Percentiles rank a stretch among this genome's conserved stretches.
phyloP scores from a whole-genome alignment of 1,139 yeast genomes.

The Kodamaea suecica region DNA sequence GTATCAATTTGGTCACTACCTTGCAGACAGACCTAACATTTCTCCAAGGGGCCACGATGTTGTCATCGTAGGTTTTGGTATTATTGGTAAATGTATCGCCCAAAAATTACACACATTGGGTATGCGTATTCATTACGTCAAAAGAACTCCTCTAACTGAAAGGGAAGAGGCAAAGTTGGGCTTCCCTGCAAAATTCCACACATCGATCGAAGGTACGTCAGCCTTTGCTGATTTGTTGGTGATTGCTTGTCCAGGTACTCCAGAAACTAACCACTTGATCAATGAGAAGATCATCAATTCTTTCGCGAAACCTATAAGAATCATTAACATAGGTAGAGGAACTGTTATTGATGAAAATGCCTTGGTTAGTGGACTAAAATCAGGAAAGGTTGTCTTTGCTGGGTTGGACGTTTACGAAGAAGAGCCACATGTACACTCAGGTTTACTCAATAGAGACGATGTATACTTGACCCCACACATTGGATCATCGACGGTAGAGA shows the following conservation, averaged over 20 bases:
- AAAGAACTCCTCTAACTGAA: conserved; percentile 46
- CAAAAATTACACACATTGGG: conserved; percentile 55
- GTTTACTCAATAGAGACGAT: conserved; percentile 21
- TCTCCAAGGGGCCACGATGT: conserved; percentile 60
- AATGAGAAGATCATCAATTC: conserved; percentile 12
- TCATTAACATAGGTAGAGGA: conserved; percentile 27
- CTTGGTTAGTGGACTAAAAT: conserved; percentile 21
- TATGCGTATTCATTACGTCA: conserved; percentile 64
- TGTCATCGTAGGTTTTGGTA: conserved; percentile 75
- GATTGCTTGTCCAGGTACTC: conserved; percentile 27
- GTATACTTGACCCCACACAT: conserved; percentile 26
- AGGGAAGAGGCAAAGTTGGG: conserved; percentile 38
- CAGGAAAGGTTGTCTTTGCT: conserved; percentile 24
- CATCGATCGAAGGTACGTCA: conserved; percentile 15
- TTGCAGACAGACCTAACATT: conserved; percentile 32
- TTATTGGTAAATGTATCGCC: conserved; percentile 68
- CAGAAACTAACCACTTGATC: conserved; percentile 21
- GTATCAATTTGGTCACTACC: conserved; percentile 47
- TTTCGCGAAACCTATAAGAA: conserved; percentile 19
- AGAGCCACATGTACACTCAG: conserved; percentile 22
- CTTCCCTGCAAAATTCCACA: conserved; percentile 45
- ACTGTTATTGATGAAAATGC: conserved; percentile 24
- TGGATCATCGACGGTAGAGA: conserved; percentile 24
- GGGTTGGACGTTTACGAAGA: conserved; percentile 27
- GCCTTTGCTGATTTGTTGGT: conserved; percentile 23